Evolutionary conservation across 73 alveolate species (phyloP).

Genomic region (Tetrahymena borealis): DNA sequence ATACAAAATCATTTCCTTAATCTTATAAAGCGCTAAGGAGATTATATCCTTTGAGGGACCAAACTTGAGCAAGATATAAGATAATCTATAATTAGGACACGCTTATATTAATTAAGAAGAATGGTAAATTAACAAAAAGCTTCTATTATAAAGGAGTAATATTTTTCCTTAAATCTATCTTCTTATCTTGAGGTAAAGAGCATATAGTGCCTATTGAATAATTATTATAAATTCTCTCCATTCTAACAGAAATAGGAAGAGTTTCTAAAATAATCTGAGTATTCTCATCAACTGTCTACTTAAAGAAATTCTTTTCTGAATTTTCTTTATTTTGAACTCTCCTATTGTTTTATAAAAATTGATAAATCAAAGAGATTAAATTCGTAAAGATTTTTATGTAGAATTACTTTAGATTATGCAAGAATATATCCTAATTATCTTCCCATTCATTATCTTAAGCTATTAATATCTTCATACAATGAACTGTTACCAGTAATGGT

Average conservation of each 20-base stretch:
- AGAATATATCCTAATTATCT: background rate
- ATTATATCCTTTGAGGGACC: background rate
- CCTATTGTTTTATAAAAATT: background rate
- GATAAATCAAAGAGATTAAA: no score
- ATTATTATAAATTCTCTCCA: background rate
- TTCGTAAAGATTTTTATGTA: no score
- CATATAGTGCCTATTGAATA: background rate
- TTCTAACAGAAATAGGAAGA: background rate
- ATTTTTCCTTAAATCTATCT: background rate
- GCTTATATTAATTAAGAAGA: background rate
- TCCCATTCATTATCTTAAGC: background rate
- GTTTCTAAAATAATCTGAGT: background rate
- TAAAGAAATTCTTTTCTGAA: background rate
- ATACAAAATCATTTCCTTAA: background rate
- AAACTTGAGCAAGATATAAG: background rate
- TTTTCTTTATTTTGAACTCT: background rate
- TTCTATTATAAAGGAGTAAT: background rate
- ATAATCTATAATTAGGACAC: background rate
- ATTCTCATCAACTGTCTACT: background rate
- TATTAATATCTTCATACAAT: background rate
- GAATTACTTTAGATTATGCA: background rate
- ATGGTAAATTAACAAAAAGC: background rate
- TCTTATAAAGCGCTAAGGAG: background rate
- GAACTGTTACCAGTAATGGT: background rate
- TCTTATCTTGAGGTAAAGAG: background rate